These are phyloP conservation scores for Poa annua DNA, from an alignment of 176 grass and related monocot genomes.

Conservation along the genomic window DNA sequence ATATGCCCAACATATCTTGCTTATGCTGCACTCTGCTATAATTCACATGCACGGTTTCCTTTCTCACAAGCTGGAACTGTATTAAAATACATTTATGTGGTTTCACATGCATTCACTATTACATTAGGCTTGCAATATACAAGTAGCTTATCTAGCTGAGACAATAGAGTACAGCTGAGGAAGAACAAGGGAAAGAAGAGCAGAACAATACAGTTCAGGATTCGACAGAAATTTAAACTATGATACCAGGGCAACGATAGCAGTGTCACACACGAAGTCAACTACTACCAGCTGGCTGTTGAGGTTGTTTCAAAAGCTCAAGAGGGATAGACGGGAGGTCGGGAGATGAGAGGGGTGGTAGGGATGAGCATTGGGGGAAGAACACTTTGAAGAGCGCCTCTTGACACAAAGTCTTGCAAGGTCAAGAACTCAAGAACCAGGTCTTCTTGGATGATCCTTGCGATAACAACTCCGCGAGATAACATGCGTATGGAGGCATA, in stretches of 20 bases:
- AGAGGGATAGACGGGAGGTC: conserved; percentile 32
- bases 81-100: no score
- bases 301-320: conserved; percentile 23
- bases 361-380: rapidly evolving
- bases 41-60: no score
- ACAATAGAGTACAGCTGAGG: no score
- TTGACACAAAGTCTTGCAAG: conserved; percentile 34
- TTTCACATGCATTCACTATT: no score
- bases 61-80: no score
- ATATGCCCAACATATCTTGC: background rate
- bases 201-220: no score
- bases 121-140: no score
- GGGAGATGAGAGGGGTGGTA: background rate
- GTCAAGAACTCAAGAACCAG: background rate
- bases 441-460: background rate
- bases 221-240: background rate
- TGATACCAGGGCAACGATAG: background rate
- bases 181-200: background rate
- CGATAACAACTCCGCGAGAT: background rate
- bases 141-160: no score
- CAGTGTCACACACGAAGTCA: background rate
- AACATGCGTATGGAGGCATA: background rate
- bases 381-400: background rate
- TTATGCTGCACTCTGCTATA: no score
- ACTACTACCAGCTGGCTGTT: background rate